Conservation (phyloP, 108 stramenopile species). For the Cyclotella kingstonii region DNA sequence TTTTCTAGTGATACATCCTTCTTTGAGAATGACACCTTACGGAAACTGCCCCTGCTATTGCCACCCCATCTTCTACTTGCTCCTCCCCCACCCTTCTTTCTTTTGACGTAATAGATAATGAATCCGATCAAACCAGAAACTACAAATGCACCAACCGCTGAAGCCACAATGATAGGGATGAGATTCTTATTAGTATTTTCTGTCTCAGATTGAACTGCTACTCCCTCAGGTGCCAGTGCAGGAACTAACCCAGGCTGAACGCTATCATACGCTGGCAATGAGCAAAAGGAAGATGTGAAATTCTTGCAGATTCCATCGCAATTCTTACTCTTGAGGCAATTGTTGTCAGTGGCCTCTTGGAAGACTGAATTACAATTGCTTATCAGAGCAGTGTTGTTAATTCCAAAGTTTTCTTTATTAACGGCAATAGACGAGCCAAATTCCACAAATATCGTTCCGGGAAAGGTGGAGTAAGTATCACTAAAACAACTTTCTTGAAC, state of each 20-base stretch:
- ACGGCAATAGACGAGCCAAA: conserved; percentile 18
- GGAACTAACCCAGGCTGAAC: not conserved
- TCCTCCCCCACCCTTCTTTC: conserved; percentile 7
- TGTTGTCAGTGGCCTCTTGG: conserved; percentile 11
- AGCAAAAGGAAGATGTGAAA: conserved; percentile 21
- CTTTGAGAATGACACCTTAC: not conserved
- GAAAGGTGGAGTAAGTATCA: conserved; percentile 10
- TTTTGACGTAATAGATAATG: conserved; percentile 10
- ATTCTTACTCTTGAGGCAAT: conserved; percentile 14
- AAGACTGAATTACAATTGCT: conserved; percentile 29
- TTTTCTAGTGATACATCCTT: too few relatives aligned
- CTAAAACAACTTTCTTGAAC: conserved; percentile 33
- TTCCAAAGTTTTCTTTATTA: conserved; percentile 34
- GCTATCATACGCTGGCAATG: conserved; percentile 13
- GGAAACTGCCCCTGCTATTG: not conserved
- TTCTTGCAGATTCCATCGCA: conserved; percentile 30
- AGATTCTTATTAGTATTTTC: conserved; percentile 8
- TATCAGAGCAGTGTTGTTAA: conserved; percentile 16
- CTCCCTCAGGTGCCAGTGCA: not conserved
- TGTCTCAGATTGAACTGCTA: conserved; percentile 2
- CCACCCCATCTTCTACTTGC: not conserved
- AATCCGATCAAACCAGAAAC: conserved; percentile 34
- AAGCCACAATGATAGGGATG: conserved; percentile 30
- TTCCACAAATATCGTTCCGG: conserved; percentile 40
- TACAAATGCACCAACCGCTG: conserved; percentile 23